Evolutionary conservation across 2,329 filamentous ascomycete species (phyloP).

Genomic region (Penicillium sclerotiorum): DNA sequence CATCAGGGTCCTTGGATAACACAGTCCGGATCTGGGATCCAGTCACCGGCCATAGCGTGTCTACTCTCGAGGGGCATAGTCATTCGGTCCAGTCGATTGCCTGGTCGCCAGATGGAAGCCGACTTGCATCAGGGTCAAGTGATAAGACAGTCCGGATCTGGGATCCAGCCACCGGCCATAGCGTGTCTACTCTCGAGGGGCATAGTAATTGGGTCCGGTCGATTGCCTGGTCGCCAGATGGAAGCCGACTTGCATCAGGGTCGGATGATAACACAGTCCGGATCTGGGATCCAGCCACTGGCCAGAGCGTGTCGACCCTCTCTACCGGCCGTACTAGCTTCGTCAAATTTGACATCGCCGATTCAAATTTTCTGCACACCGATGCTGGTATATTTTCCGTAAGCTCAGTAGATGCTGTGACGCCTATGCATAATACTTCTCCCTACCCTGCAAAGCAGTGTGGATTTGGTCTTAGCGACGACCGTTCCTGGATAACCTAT

Average conservation of each 20-base stretch:
- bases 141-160: constrained; percentile 22
- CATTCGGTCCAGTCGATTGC: constrained; percentile 16
- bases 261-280: background rate
- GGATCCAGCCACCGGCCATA: constrained; percentile 1
- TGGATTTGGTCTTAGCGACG: too few relatives aligned
- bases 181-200: constrained; percentile 5
- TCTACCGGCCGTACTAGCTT: background rate
- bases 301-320: background rate
- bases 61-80: constrained; percentile 19
- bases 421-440: background rate
- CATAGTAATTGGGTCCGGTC: constrained; percentile 3
- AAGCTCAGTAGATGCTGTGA: background rate
- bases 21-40: constrained; percentile 8
- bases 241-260: constrained; percentile 9
- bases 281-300: background rate
- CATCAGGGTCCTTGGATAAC: constrained; percentile 4
- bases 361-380: background rate
- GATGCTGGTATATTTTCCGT: background rate
- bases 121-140: constrained; percentile 25
- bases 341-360: background rate
- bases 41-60: constrained; percentile 12
- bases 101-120: constrained; percentile 27
- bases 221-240: constrained; percentile 11
- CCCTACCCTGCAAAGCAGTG: too few relatives aligned
- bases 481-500: too few relatives aligned